phyloP scores from a whole-genome alignment of 148 eudicot genomes.

The Vaccinium vitisidaea region DNA sequence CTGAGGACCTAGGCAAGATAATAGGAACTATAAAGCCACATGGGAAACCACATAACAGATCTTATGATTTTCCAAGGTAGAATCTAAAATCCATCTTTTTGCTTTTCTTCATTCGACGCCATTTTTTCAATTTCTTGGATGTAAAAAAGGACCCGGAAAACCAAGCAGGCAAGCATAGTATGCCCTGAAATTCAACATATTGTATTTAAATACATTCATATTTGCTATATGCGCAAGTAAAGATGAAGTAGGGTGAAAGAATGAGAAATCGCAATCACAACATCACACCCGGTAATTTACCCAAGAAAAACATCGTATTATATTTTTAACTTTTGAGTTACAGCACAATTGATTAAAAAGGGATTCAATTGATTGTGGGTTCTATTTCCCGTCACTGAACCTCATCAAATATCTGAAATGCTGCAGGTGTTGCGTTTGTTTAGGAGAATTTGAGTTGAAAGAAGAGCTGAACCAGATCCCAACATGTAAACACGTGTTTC shows the following conservation, averaged over 20 bases:
- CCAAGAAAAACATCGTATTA: not conserved
- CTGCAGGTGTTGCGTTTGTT: conserved; percentile 84
- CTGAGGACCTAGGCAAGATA: not conserved
- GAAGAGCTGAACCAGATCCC: conserved; percentile 61
- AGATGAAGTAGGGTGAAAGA: not conserved
- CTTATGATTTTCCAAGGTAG: not conserved
- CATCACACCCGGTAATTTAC: not conserved
- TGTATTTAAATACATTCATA: not conserved
- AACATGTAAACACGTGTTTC: conserved; percentile 78
- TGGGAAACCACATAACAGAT: not conserved
- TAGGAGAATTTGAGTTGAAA: conserved; percentile 78
- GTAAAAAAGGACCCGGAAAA: not conserved
- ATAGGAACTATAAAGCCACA: not conserved
- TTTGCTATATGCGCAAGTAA: not conserved
- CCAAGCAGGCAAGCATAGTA: not conserved
- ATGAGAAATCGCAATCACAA: not conserved
- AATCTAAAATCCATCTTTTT: not conserved
- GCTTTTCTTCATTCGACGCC: not conserved
- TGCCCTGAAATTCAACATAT: not conserved
- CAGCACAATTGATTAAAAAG: not conserved
- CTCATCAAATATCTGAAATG: not conserved
- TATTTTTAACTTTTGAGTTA: not conserved
- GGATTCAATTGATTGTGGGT: not conserved
- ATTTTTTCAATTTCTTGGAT: not conserved
- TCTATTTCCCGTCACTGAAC: not conserved